These are phyloP conservation scores for Schwanniomyces yamadae DNA, from an alignment of 805 yeast genomes.

Conservation along the genomic window DNA sequence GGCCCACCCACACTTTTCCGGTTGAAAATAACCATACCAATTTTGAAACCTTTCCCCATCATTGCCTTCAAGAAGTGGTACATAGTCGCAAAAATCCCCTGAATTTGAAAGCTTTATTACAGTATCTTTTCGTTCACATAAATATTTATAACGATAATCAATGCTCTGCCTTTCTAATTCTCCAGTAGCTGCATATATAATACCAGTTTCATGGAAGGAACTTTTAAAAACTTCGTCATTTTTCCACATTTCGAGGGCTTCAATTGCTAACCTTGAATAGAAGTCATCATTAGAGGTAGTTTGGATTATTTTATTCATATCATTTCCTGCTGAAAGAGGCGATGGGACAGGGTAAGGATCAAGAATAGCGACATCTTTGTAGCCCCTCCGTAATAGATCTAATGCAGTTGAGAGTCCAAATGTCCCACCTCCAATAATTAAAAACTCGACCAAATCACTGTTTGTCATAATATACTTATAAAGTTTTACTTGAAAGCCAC, in stretches of 20 bases:
- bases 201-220: constrained; percentile 7
- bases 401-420: constrained; percentile 16
- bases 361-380: constrained; percentile 13
- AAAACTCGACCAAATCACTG: neutral
- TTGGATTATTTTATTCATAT: constrained; percentile 49
- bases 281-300: constrained; percentile 44
- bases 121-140: constrained; percentile 1
- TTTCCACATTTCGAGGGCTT: constrained; percentile 44
- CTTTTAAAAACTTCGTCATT: constrained; percentile 30
- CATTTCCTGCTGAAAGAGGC: constrained; percentile 47
- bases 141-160: constrained; percentile 3
- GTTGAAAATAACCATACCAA: constrained; percentile 8
- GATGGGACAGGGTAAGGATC: constrained; percentile 41
- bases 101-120: neutral
- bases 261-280: constrained; percentile 44
- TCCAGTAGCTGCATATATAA: constrained; percentile 9
- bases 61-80: constrained; percentile 2
- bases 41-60: neutral
- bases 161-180: constrained; percentile 3
- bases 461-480: neutral
- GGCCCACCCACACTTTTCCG: constrained; percentile 8
- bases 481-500: too few species aligned
- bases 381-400: constrained; percentile 18
- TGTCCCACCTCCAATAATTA: constrained; percentile 17
- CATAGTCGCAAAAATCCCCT: constrained; percentile 1